phyloP scores from a whole-genome alignment of 139 green algal genomes.

The Closterium sp. region DNA sequence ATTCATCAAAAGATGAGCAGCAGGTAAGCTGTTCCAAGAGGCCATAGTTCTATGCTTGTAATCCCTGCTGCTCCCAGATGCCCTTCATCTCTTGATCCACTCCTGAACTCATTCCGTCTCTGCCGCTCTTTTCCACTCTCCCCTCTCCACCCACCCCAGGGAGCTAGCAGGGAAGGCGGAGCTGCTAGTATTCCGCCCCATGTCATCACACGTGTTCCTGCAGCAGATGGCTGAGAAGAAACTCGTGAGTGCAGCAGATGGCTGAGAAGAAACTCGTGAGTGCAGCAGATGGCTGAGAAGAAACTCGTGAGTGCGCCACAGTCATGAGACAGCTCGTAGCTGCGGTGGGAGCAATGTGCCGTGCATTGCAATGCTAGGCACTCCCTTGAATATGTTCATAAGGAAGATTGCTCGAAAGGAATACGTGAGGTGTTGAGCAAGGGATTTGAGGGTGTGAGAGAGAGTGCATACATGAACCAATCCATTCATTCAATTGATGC shows the following conservation, averaged over 20 bases:
- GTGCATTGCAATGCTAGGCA: too few species aligned
- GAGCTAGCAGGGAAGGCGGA: constrained; percentile 26
- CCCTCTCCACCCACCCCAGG: not conserved
- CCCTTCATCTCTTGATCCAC: too few species aligned
- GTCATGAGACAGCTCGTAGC: not conserved
- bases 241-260: constrained; percentile 33
- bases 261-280: constrained; percentile 19
- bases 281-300: not conserved
- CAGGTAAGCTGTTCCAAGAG: not conserved
- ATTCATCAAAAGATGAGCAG: not conserved
- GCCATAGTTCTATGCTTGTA: not conserved
- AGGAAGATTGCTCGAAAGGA: too few species aligned
- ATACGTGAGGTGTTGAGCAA: too few species aligned
- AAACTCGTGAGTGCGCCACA: not conserved
- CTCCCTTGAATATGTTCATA: too few species aligned
- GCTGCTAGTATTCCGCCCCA: constrained; percentile 23
- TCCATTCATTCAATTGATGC: too few species aligned
- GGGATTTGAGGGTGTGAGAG: too few species aligned
- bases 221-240: constrained; percentile 39
- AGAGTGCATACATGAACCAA: too few species aligned
- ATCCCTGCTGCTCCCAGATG: not conserved
- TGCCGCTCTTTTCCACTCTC: not conserved
- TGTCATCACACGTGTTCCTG: constrained; percentile 21
- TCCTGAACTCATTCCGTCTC: not conserved
- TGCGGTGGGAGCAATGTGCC: not conserved